Base-by-base conservation (phyloP, 164 flowering plant genomes). In the Vitis cinerea region DNA sequence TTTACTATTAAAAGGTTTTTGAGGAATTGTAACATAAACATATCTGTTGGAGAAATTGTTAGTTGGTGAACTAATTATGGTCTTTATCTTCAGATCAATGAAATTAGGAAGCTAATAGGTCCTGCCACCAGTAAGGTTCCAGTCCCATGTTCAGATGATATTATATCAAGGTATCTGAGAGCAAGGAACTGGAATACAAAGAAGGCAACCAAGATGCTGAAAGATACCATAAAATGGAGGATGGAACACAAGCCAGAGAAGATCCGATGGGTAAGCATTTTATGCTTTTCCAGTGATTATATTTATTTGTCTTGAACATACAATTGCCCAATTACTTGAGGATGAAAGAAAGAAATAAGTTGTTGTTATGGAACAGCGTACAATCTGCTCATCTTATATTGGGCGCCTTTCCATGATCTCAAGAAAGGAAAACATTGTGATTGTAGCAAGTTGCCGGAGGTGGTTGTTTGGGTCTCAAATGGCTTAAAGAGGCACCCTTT, bases 191-290 rank as follows among this genome's bases (percentile, higher is more conserved):
- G 88, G 90, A 81, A 84, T 78, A 51, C 69, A 12, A 81, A 77
- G 69, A 87, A 89, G 77, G 90, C 93, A 7, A 50, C 59, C 37
- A 84, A 89, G 59, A 87, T 89, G 91, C 52, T 87, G 59, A 81
- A 78, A 69, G 91, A 84, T 49, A 76, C 88, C 10, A 63, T 84
- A 47, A 84, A 83, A 63, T 89, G 94, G 94, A 84, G 91, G 58
- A 52, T 74, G 50, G 79, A 79, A 47, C 83, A 72, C 76, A 85
- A 82, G 61, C 93, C 91, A 50, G 88, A 87, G 67, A 71, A 81
- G 64, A 89, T 89, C 19, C 74, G 76, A 50, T 89, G 88, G 94
- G 91, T 89, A 78, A 56, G 78, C 44, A n/a, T 58, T 64, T 17
- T 10, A 2, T 61, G 1, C 3, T 13, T 50, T 5, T 10, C 4